Base-by-base conservation (phyloP, 805 yeast species). In the Suhomyces canberraensis region DNA sequence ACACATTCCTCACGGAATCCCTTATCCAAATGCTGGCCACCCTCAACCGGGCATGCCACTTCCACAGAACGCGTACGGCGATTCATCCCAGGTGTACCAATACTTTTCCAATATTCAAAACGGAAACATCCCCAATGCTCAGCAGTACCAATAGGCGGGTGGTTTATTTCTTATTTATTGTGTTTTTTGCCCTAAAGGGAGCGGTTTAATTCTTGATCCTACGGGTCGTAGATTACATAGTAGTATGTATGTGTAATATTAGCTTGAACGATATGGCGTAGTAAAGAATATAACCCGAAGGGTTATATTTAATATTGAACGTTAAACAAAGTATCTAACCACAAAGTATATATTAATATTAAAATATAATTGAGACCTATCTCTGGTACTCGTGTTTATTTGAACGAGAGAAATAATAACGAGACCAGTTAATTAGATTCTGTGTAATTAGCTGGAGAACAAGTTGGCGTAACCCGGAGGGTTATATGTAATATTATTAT, bases 51-150 rank as follows among this genome's bases (percentile, higher is more conserved):
- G 63, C 40, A 50, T 62, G 50, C 69, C 69, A 41, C 60, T 71
- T 51, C 73, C 76, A 38, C 60, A 70, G 17, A 68, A 62, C 48
- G 69, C 71, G 32, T 76, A 73, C 46, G 60, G 73, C 44, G 76
- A 73, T 47, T 73, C 75, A 33, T 78, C 75, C 45, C 51, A 45
- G 38, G 83, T 77, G 36, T 79, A 79, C 49, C 83, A 78, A 47
- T 80, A 79, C 58, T 77, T 80, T 52, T 71, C 75, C 46, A 75
- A 69, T 47, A 69, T 75, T 57, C 76, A 73, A 56, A 70, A 74
- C 40, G 69, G 70, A 32, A 66, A 62, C 54, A 54, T 67, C 39
- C 72, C 65, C 32, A 68, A 67, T 55, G 73, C 68, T 46, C 82
- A 76, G 56, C 82, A 75, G 57, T 75, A 73, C 50, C 81, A 77